Evolutionary conservation across 2,329 filamentous ascomycete species (phyloP).

Genomic region (Aspergillus oerlinghausenensis): DNA sequence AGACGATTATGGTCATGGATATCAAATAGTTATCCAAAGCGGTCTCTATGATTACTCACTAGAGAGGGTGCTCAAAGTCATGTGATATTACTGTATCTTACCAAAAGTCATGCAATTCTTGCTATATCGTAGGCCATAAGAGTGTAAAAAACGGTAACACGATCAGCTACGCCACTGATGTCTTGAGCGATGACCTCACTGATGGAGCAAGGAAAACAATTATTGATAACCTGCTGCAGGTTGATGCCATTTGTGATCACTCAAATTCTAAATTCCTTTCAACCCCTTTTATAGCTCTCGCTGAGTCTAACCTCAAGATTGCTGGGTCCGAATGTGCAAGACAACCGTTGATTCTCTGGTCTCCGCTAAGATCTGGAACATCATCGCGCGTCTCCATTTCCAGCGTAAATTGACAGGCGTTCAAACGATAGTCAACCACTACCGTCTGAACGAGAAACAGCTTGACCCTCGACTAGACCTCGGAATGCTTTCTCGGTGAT

Average conservation of each 20-base stretch:
- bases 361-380: constrained; percentile 4
- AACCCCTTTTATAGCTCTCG: neutral
- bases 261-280: too few relatives aligned
- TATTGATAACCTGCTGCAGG: neutral
- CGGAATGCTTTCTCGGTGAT: constrained; percentile 1
- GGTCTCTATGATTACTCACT: neutral
- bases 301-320: neutral
- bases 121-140: neutral
- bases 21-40: neutral
- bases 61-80: neutral
- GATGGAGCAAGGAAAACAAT: constrained; percentile 7
- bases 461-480: neutral
- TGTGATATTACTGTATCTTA: neutral
- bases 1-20: neutral
- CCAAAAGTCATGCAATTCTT: neutral
- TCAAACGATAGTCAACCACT: neutral
- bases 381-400: constrained; percentile 1
- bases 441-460: neutral
- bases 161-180: constrained; percentile 6
- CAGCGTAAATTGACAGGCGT: neutral
- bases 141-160: neutral
- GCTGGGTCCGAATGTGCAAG: neutral
- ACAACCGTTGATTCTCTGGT: neutral
- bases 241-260: neutral
- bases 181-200: constrained; percentile 23